Evolutionary conservation across 2,329 filamentous ascomycete species (phyloP), one percentile per base, ranked within the genome.

Genomic region (Hypoxylon sp.): DNA sequence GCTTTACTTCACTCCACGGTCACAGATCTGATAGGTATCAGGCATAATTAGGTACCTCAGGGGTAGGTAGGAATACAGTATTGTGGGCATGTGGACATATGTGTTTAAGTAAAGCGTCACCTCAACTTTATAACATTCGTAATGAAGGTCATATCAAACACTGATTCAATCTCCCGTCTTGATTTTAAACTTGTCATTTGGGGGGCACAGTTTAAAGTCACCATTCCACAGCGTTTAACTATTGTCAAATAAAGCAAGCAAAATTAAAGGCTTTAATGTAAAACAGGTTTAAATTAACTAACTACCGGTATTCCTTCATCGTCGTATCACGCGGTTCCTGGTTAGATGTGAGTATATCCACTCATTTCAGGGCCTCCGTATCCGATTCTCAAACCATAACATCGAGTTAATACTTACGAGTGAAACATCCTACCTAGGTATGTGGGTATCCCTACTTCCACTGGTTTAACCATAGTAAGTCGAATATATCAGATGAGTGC

Each of bases 401-500:
- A 14, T 27, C 4, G 21, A 46, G 60, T 43, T 30, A 45, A 32
- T 12, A 56, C 45, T 51, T 51, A 55, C 27, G 30, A 32, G 30
- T 19, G 25, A 30, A 9, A 19, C 25, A 9, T 27, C 30, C 34
- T 43, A 25, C 12, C 39, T 47, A 2, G 9, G 19, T 14, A 19
- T 21, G 39, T 41, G 5, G n/a, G 9, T 5, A 43, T 34, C 14
- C 8, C 25, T 57, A 3, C 5, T 27, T 57, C 43, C 7, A 9
- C 30, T 45, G 11, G 29, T 16, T 41, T 2, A n/a, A 32, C 5
- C 14, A 30, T 9, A 3, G 25, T 12, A 30, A 43, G 21, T 9
- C 8, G 9, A 29, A 14, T 4, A 27, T 19, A 7, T 43, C 5
- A 25, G 19, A 43, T 8, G 21, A 16, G 23, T 41, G 32, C 1